phyloP scores from a whole-genome alignment of 75 land plant genomes.

The Cryptomeria japonica region DNA sequence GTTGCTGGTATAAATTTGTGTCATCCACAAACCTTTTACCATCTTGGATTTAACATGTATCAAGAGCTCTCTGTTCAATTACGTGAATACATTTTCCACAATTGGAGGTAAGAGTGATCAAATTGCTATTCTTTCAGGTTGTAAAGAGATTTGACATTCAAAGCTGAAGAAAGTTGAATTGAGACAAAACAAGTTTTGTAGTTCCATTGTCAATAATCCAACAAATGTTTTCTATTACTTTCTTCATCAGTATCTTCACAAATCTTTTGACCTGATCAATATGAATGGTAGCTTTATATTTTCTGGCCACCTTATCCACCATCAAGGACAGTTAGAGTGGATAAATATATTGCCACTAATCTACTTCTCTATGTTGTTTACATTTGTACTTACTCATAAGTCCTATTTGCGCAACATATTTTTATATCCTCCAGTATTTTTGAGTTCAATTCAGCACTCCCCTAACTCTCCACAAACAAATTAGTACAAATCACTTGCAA shows the following conservation, averaged over 20 bases:
- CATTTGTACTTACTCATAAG: not conserved
- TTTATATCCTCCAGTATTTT: not conserved
- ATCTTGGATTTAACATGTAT: not conserved
- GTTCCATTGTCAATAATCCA: too few species aligned
- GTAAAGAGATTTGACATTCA: not conserved
- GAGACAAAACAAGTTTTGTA: not conserved
- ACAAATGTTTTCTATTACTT: too few species aligned
- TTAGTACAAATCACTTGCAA: not conserved
- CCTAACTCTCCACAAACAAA: not conserved
- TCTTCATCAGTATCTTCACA: too few species aligned
- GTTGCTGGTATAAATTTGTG: not conserved
- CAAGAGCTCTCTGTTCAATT: not conserved
- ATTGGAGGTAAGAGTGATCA: not conserved
- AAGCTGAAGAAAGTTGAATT: not conserved
- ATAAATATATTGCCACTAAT: not conserved
- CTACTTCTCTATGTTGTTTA: not conserved
- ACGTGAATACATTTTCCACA: not conserved
- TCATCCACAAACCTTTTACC: not conserved
- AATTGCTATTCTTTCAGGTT: not conserved
- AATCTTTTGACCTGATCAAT: not conserved
- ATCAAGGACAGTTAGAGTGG: not conserved
- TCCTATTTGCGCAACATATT: not conserved
- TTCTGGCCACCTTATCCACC: not conserved
- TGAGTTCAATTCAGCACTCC: not conserved
- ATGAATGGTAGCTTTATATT: not conserved